These are phyloP conservation scores for Boletus speciosus DNA, from an alignment of 768 basidiomycete species.

Conservation along the genomic window DNA sequence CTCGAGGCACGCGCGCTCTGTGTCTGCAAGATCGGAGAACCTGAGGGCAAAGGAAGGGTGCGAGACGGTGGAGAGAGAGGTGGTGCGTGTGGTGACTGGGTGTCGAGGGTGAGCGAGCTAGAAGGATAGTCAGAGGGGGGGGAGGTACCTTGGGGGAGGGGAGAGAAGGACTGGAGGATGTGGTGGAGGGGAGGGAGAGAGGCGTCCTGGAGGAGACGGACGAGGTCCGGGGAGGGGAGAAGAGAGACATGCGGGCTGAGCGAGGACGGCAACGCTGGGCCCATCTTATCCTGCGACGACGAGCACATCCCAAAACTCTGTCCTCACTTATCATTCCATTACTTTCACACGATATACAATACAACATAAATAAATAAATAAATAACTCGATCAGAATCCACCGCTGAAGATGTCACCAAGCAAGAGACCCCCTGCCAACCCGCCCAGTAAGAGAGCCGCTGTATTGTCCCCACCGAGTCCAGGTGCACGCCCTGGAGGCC, in stretches of 20 bases:
- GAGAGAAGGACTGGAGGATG: conserved; percentile 82
- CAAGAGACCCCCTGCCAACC: conserved; percentile 48
- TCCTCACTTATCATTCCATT: background rate
- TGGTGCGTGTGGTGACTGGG: conserved; percentile 80
- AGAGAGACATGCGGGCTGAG: conserved; percentile 81
- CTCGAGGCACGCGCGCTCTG: conserved; percentile 72
- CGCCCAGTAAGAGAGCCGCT: conserved; percentile 34
- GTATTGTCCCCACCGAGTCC: conserved; percentile 4
- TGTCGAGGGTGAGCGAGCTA: conserved; percentile 1
- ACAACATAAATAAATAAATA: conserved; percentile 4
- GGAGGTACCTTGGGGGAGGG: conserved; percentile 68
- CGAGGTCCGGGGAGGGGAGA: conserved; percentile 66
- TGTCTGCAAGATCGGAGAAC: conserved; percentile 71
- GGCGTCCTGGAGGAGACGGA: conserved; percentile 51
- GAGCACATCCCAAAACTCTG: background rate
- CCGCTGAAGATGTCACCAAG: conserved; percentile 44
- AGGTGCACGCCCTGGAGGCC: background rate
- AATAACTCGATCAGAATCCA: conserved; percentile 31
- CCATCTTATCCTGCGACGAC: conserved; percentile 32
- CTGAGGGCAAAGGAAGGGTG: conserved; percentile 72
- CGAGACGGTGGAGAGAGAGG: conserved; percentile 62
- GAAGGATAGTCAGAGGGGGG: background rate
- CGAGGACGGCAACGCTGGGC: conserved; percentile 61
- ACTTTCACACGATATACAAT: conserved; percentile 5
- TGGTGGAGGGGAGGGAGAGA: conserved; percentile 67